Conservation (phyloP, 2,329 filamentous ascomycete species). For the Colletotrichum horii region DNA sequence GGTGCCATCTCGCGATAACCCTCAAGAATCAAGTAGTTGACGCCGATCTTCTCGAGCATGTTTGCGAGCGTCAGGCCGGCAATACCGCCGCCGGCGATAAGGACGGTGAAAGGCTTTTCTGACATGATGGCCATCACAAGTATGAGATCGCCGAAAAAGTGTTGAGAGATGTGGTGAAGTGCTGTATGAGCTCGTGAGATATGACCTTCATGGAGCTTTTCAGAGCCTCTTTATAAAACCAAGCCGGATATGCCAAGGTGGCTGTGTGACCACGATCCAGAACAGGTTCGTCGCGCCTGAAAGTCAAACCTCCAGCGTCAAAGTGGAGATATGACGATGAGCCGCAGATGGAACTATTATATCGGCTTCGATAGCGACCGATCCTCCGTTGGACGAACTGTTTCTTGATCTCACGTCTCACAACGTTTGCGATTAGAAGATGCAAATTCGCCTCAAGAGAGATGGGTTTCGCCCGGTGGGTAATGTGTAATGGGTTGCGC, state of each 20-base stretch:
- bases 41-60: constrained; percentile 45
- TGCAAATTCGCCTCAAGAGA: background rate
- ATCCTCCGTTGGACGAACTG: background rate
- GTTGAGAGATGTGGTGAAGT: background rate
- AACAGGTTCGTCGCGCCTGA: background rate
- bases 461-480: background rate
- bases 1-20: constrained; percentile 43
- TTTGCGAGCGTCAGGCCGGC: constrained; percentile 24
- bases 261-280: background rate
- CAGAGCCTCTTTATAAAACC: background rate
- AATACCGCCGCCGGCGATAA: background rate
- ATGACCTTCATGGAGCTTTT: background rate
- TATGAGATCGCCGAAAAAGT: background rate
- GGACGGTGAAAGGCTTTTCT: background rate
- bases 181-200: background rate
- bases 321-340: background rate
- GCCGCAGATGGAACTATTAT: background rate
- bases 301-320: background rate
- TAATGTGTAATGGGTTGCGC: background rate
- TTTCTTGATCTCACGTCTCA: background rate
- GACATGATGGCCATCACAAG: background rate
- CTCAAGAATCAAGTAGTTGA: constrained; percentile 57
- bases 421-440: background rate
- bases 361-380: background rate
- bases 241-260: background rate